Base-by-base conservation (phyloP, 257 asterid species). In the Solanum tarijense region DNA sequence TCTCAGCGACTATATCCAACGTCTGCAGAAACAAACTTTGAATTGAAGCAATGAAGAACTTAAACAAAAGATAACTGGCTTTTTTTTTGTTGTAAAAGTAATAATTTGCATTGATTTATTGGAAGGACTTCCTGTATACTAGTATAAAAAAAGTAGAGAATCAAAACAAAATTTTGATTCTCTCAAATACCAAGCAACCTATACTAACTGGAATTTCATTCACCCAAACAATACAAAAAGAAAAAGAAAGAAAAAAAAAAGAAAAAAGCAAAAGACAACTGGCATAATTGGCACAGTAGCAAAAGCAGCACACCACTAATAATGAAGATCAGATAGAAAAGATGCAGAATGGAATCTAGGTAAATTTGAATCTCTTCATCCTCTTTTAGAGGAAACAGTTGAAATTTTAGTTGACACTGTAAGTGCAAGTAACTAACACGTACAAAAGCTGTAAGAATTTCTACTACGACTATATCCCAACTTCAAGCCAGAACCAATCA, bases 1-100 rank as follows among this genome's bases (percentile, higher is more conserved):
- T 97, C 90, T 97, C 99, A 2, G 99, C 94, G 85, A 97, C 99
- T 90, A 97, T 96, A 93, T 96, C 99, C 89, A 97, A 84, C 8
- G 99, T 96, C 99, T 97, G 89, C 43, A 93, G 66, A 89, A 23
- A 73, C 83, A 69, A 86, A 76, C 83, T 20, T 75, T 35, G 87
- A 86, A 83, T 39, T 52, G 34, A 68, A 88, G 89, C 73, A 85
- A 86, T 32, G 76, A 52, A 76, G 39, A 62, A 87, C 72, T 39
- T 74, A 48, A 39, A 87, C 39, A 55, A 78, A 48, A 62, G 16
- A 87, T 27, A 82, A 82, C 43, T 48, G 69, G 2, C 69, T 29
- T 29, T 29, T 82, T 82, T 82, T 52, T 48, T 48, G 43, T 31
- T 5, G 43, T 82, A 52, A 29, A 82, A 82, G 69, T 48, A 82